Conservation (phyloP, 352 stramenopile species). For the Hyaloperonospora arabidopsidis region DNA sequence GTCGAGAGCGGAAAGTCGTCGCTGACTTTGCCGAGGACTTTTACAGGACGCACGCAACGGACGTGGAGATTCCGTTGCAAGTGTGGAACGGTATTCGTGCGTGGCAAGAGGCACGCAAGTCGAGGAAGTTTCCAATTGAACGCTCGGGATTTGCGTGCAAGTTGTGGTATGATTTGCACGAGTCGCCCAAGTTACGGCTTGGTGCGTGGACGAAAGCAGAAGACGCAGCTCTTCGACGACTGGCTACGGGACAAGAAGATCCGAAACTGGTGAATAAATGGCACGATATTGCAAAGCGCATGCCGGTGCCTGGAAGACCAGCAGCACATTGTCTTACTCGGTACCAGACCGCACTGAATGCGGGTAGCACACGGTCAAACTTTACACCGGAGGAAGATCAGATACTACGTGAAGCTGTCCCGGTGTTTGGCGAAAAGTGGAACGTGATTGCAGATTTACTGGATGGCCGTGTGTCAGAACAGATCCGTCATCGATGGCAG, state of each 20-base stretch:
- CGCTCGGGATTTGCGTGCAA: constrained; percentile 64
- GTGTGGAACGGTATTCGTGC: constrained; percentile 44
- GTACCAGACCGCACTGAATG: constrained; percentile 48
- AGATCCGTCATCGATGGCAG: constrained; percentile 73
- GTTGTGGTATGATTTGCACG: constrained; percentile 65
- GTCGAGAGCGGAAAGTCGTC: constrained; percentile 50
- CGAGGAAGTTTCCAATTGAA: constrained; percentile 36
- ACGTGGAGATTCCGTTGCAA: constrained; percentile 29
- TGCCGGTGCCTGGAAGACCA: constrained; percentile 41
- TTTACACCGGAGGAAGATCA: constrained; percentile 49
- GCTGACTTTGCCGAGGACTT: constrained; percentile 39
- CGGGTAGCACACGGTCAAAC: constrained; percentile 30
- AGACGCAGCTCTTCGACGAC: constrained; percentile 29
- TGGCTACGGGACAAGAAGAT: constrained; percentile 39
- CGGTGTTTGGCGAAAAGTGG: constrained; percentile 72
- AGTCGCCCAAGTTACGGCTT: constrained; percentile 43
- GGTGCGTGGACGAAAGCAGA: constrained; percentile 52
- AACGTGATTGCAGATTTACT: constrained; percentile 71
- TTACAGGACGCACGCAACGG: constrained; percentile 9
- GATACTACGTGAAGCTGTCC: constrained; percentile 41
- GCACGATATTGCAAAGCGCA: constrained; percentile 38
- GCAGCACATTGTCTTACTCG: constrained; percentile 46
- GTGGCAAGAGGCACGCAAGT: constrained; percentile 24
- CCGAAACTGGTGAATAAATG: constrained; percentile 39
- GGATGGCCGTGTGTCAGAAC: constrained; percentile 61